These are phyloP conservation scores for Cicer pinnatifidum DNA, from an alignment of 306 rosid genomes.

Conservation along the genomic window DNA sequence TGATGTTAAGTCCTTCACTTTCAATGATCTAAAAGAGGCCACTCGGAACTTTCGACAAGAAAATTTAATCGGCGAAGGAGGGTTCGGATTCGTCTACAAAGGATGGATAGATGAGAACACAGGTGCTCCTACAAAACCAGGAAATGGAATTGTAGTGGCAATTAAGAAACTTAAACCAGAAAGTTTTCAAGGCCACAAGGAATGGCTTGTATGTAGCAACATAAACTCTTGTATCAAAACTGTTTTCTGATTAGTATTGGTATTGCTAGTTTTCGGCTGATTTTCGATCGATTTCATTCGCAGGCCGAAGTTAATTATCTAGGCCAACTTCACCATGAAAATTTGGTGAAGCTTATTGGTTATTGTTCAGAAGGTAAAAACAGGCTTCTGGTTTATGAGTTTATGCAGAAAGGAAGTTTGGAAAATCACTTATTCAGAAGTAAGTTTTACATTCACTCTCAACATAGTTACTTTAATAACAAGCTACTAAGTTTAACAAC, in stretches of 20 bases:
- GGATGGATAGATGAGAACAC: conserved; percentile 88
- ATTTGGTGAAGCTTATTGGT: conserved; percentile 89
- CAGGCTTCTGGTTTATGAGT: conserved; percentile 93
- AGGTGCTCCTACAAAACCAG: conserved; percentile 79
- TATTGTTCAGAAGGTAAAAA: conserved; percentile 77
- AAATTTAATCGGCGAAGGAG: conserved; percentile 85
- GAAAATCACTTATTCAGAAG: conserved; percentile 92
- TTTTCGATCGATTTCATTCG: conserved; percentile 24
- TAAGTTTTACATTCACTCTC: conserved; percentile 54
- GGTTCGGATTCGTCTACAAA: conserved; percentile 85
- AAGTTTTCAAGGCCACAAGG: conserved; percentile 95
- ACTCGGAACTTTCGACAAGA: conserved; percentile 79
- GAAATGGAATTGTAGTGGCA: conserved; percentile 86
- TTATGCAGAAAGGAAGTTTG: conserved; percentile 85
- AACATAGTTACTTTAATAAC: conserved; percentile 5
- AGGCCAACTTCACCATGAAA: conserved; percentile 84
- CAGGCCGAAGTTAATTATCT: conserved; percentile 97
- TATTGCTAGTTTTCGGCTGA: conserved; percentile 33
- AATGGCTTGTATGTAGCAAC: conserved; percentile 83
- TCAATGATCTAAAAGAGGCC: conserved; percentile 77
- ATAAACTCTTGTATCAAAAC: conserved; percentile 29
- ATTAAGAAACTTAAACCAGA: conserved; percentile 86
- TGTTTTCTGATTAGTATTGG: background rate
- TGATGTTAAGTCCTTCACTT: conserved; percentile 67
- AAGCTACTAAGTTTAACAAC: background rate